Evolutionary conservation across 352 stramenopile genomes (phyloP).

Genomic region (Globisporangium splendens): DNA sequence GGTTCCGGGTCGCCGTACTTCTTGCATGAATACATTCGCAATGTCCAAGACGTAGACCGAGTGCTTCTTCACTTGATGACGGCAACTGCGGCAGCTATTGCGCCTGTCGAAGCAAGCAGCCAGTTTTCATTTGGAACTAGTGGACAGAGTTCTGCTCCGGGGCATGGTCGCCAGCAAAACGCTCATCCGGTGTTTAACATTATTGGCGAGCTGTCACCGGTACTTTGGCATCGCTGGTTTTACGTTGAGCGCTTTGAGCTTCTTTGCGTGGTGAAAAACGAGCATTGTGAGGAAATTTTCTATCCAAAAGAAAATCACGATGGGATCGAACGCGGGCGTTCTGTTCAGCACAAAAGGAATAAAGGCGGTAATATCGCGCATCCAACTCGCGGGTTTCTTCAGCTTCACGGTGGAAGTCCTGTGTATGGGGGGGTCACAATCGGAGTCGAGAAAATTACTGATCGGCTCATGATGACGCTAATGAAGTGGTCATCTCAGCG

Average conservation of each 20-base stretch:
- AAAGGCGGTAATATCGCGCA: conserved; percentile 17
- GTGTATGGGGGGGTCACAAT: conserved; percentile 35
- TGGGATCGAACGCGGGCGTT: conserved; percentile 28
- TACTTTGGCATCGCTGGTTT: conserved; percentile 90
- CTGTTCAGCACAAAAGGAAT: conserved; percentile 14
- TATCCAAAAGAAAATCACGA: conserved; percentile 46
- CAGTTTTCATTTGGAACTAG: conserved; percentile 74
- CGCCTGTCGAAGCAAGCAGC: conserved; percentile 30
- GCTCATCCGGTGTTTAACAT: conserved; percentile 88
- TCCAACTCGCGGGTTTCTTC: conserved; percentile 25
- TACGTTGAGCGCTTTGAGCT: conserved; percentile 87
- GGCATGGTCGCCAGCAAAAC: conserved; percentile 38
- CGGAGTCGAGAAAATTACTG: conserved; percentile 51
- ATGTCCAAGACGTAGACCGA: conserved; percentile 84
- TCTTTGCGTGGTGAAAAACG: conserved; percentile 66
- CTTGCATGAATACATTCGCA: conserved; percentile 80
- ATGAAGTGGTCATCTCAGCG: conserved; percentile 77
- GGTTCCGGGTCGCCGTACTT: conserved; percentile 32
- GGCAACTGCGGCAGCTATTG: conserved; percentile 46
- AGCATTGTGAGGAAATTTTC: conserved; percentile 56
- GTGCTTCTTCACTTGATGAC: conserved; percentile 84
- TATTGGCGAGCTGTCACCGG: conserved; percentile 79
- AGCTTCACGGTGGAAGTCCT: conserved; percentile 26
- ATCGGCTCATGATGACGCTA: conserved; percentile 53
- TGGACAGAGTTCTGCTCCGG: conserved; percentile 26